A percentile compares a stretch with the other conserved stretches of the same genome.
These are phyloP conservation scores for Laburnicola sp. DNA, from an alignment of 2,329 filamentous ascomycete genomes.

Conservation along the genomic window DNA sequence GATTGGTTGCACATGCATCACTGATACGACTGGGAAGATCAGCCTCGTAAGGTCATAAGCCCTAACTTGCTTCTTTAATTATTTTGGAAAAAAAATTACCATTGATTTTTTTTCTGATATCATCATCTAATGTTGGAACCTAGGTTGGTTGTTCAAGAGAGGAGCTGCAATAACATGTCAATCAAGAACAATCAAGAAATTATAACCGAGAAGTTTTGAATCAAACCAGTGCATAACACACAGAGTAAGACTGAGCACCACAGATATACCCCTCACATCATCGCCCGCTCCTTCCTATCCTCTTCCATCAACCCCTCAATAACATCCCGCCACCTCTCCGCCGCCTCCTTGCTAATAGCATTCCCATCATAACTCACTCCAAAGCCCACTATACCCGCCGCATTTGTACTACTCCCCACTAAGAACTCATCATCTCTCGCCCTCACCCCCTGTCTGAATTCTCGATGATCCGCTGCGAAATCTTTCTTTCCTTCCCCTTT, in stretches of 20 bases:
- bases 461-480: conserved; percentile 47
- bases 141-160: too few species aligned
- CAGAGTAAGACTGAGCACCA: background rate
- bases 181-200: too few species aligned
- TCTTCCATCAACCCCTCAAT: conserved; percentile 38
- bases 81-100: too few species aligned
- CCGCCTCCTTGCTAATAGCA: conserved; percentile 39
- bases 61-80: too few species aligned
- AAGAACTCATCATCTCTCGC: conserved; percentile 53
- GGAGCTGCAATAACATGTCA: too few species aligned
- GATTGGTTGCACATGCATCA: background rate
- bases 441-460: conserved; percentile 46
- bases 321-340: conserved; percentile 35
- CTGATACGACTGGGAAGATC: too few species aligned
- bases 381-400: conserved; percentile 41
- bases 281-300: conserved; percentile 13
- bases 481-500: conserved; percentile 28
- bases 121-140: too few species aligned
- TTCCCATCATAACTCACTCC: conserved; percentile 49
- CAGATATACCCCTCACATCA: conserved; percentile 15
- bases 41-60: too few species aligned
- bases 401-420: conserved; percentile 47
- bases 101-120: too few species aligned
- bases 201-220: background rate
- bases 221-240: background rate